A percentile compares a stretch with the other conserved stretches of the same genome.
phyloP scores from a whole-genome alignment of 1,139 yeast species.

The Citeromyces hawaiiensis region DNA sequence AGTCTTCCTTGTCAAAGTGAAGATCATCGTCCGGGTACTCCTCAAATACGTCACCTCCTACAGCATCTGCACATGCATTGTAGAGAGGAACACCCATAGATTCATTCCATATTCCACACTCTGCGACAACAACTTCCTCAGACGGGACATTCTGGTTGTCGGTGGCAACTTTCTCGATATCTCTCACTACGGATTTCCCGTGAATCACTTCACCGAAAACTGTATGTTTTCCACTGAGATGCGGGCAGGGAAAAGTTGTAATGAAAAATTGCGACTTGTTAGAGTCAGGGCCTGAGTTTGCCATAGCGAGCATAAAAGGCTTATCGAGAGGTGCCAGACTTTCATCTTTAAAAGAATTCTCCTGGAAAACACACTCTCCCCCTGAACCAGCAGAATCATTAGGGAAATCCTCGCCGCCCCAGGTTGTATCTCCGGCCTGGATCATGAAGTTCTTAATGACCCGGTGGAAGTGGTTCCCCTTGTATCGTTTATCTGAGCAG shows the following conservation, averaged over 20 bases:
- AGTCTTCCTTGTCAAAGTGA: conserved; percentile 37
- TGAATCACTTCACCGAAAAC: conserved; percentile 55
- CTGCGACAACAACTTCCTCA: conserved; percentile 27
- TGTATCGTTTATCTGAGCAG: conserved; percentile 27
- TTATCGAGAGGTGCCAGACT: conserved; percentile 33
- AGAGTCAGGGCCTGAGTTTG: conserved; percentile 48
- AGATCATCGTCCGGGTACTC: conserved; percentile 70
- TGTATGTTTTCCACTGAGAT: conserved; percentile 62
- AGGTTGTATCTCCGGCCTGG: conserved; percentile 61
- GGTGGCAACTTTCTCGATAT: conserved; percentile 39
- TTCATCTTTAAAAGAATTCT: conserved; percentile 46
- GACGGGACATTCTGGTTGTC: conserved; percentile 22
- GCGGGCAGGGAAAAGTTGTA: conserved; percentile 58
- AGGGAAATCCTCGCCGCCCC: conserved; percentile 14
- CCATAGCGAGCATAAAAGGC: conserved; percentile 55
- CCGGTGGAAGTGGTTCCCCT: conserved; percentile 45
- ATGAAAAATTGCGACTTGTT: conserved; percentile 75
- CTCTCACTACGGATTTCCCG: conserved; percentile 64
- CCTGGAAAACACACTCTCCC: conserved; percentile 30
- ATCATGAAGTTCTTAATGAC: conserved; percentile 65
- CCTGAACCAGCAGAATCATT: conserved; percentile 33
- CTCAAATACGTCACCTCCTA: conserved; percentile 61
- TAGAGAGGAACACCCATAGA: conserved; percentile 39
- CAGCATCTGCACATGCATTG: conserved; percentile 44
- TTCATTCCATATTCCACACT: conserved; percentile 57